Evolutionary conservation across 208 protist genomes (phyloP), one percentile per base, ranked within the genome.

Genomic region (Crithidia bombi): DNA sequence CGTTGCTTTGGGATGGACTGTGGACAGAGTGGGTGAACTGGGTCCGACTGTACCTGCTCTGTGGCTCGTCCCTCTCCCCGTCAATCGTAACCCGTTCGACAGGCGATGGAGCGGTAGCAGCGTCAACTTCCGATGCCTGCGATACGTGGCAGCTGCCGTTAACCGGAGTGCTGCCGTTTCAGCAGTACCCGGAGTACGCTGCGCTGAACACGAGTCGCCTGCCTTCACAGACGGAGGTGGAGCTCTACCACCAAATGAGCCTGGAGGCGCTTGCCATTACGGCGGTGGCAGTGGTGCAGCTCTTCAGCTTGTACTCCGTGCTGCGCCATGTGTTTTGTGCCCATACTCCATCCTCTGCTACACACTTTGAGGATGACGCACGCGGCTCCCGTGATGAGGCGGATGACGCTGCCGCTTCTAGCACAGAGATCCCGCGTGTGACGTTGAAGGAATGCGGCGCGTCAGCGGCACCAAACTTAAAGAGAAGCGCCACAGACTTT

Each of bases 21-120:
- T 83, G 75, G 74, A 69, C 74, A 12, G 69, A 65, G 25, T 89
- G 79, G 68, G 65, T 90, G 21, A 87, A 81, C 59, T 63, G 68
- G 43, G 58, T 82, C 0, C 87, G 87, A 1, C 44, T 85, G 21
- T 73, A 73, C 36, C 2, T 82, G 0, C 23, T 78, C 19, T 93
- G 79, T 52, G 59, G 65, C 19, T 0, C 61, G 3, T 66, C 46
- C n/a, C 46, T 66, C 0, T n/a, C 10, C 2, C 32, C 35, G 2
- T 32, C 32, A 5, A 0, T 17, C 6, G 25, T 43, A 26, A 30
- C 32, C 19, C 19, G 10, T 4, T 33, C 25, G 12, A 25, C 36
- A 15, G 36, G 15, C 10, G 38, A 44, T 1, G 30, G 2, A 28
- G 12, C 4, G 6, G 33, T 32, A 1, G 46, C 51, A 39, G 52